Percentiles rank a stretch among this genome's conserved stretches.
These are phyloP conservation scores for Neovahlkampfia damariscottae DNA, from an alignment of 78 protist species.

Conservation along the genomic window DNA sequence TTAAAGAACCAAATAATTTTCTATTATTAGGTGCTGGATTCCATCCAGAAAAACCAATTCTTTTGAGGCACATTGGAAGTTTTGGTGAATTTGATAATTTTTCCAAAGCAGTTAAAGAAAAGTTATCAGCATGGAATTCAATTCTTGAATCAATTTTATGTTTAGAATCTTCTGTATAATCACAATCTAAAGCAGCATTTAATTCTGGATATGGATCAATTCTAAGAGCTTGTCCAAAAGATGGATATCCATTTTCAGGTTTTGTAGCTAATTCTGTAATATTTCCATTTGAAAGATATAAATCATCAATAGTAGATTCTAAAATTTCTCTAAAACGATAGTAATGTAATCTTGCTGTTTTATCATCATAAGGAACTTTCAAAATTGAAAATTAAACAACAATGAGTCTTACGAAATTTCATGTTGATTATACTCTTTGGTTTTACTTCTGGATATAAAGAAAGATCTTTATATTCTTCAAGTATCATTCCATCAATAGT, in stretches of 20 bases:
- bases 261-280: constrained; percentile 30
- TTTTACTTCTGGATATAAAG: constrained; percentile 1
- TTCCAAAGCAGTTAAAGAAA: constrained; percentile 7
- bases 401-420: constrained; percentile 17
- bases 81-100: neutral
- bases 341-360: neutral
- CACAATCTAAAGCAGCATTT: neutral
- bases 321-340: neutral
- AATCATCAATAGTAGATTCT: neutral
- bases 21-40: constrained; percentile 48
- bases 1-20: too few species aligned
- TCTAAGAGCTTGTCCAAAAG: neutral
- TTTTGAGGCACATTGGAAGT: constrained; percentile 24
- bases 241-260: neutral
- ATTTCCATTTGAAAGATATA: neutral
- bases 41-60: constrained; percentile 45
- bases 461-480: constrained; percentile 24
- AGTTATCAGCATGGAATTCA: constrained; percentile 13
- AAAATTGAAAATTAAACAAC: too few species aligned
- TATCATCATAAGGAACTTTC: neutral
- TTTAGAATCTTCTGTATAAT: constrained; percentile 5
- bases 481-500: constrained; percentile 1
- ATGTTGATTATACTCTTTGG: constrained; percentile 12
- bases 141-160: neutral
- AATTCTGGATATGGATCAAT: neutral